Evolutionary conservation across 2,329 filamentous ascomycete species (phyloP).

Genomic region (Trichoderma cornu-damae): DNA sequence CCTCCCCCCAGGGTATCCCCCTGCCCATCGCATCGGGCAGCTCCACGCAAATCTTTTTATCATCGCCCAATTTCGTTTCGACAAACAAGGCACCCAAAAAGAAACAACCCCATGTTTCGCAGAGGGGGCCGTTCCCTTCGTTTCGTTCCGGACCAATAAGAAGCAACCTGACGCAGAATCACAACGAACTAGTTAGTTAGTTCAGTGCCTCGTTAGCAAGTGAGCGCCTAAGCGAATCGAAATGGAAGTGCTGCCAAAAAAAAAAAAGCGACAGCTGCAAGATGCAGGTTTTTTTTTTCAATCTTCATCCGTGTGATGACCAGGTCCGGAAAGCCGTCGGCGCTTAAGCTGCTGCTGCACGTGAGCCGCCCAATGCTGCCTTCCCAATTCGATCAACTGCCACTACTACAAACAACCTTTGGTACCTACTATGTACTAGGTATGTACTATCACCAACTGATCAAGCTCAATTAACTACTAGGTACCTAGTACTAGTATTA

Average conservation of each 20-base stretch:
- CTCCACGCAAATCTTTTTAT: not conserved
- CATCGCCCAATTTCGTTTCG: not conserved
- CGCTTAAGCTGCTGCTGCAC: slow-evolving; percentile 12
- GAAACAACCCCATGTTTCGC: not conserved
- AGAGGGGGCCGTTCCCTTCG: not conserved
- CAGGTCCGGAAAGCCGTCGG: not conserved
- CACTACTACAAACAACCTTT: too few relatives aligned
- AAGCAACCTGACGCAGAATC: not conserved
- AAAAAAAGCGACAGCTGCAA: not conserved
- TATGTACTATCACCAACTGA: too few relatives aligned
- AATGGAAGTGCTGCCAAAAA: not conserved
- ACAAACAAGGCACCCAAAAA: not conserved
- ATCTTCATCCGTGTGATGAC: slow-evolving; percentile 13
- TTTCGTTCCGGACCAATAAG: slow-evolving; percentile 1
- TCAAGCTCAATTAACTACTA: too few relatives aligned
- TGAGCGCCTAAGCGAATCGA: slow-evolving; percentile 7
- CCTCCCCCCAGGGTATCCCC: too few relatives aligned
- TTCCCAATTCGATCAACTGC: not conserved
- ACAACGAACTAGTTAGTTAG: not conserved
- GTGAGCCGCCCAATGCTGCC: not conserved
- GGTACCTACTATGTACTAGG: not conserved
- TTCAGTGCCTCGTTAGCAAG: not conserved
- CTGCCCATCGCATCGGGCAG: not conserved
- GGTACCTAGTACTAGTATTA: too few relatives aligned
- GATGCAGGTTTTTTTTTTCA: slow-evolving; percentile 6